phyloP scores from a whole-genome alignment of 2,329 filamentous ascomycete species.

The Colletotrichum orchidophilum region DNA sequence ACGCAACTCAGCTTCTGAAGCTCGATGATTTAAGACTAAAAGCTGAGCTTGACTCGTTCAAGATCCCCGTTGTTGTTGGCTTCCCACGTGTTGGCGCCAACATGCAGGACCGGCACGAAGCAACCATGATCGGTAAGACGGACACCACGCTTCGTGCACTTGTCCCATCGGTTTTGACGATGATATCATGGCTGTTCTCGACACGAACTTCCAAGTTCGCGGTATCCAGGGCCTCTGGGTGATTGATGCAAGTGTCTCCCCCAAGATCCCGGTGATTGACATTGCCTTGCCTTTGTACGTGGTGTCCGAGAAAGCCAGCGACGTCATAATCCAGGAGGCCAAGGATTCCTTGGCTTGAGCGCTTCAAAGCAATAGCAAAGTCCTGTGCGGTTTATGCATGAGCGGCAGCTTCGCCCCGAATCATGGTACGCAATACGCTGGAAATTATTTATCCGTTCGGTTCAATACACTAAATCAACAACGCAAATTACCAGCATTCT shows the following conservation, averaged over 20 bases:
- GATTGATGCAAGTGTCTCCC: slow-evolving; percentile 68
- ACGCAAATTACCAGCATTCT: background rate
- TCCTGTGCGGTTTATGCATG: background rate
- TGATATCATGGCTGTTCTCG: slow-evolving; percentile 66
- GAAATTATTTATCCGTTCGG: too few species aligned
- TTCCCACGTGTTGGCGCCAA: slow-evolving; percentile 61
- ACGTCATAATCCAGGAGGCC: slow-evolving; percentile 40
- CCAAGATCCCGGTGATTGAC: slow-evolving; percentile 43
- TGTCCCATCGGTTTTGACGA: slow-evolving; percentile 64
- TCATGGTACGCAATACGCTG: too few species aligned
- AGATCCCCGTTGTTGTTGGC: slow-evolving; percentile 55
- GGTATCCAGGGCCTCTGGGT: slow-evolving; percentile 65
- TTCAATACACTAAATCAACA: background rate
- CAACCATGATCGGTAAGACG: slow-evolving; percentile 39
- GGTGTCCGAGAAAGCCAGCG: slow-evolving; percentile 66
- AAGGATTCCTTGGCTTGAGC: background rate
- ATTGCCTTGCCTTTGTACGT: slow-evolving; percentile 61
- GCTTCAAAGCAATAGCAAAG: background rate
- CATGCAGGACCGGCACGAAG: slow-evolving; percentile 55
- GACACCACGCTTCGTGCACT: slow-evolving; percentile 67
- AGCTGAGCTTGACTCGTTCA: slow-evolving; percentile 50
- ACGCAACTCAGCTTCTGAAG: slow-evolving; percentile 61
- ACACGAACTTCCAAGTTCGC: slow-evolving; percentile 65
- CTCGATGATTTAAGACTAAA: slow-evolving; percentile 59
- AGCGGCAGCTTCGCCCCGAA: background rate